Percentiles rank a stretch among this genome's conserved stretches.
phyloP scores from a whole-genome alignment of 768 basidiomycete genomes.

The Lactarius indigo region DNA sequence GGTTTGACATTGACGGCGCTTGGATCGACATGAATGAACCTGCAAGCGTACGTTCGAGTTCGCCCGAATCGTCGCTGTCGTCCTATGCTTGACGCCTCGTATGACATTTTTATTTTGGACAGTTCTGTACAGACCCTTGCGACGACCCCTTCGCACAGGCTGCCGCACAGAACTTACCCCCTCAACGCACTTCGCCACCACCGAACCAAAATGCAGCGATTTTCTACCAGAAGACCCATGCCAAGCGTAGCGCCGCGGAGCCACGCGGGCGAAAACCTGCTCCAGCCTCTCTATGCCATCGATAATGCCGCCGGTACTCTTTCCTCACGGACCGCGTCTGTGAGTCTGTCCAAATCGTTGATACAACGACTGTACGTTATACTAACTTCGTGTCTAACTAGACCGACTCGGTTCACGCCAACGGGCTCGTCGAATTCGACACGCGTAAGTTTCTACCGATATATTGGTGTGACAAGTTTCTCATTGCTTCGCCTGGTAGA shows the following conservation, averaged over 20 bases:
- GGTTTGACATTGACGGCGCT: conserved; percentile 63
- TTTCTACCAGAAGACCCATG: conserved; percentile 35
- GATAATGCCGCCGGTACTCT: conserved; percentile 49
- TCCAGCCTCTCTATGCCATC: conserved; percentile 57
- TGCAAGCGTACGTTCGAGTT: conserved; percentile 54
- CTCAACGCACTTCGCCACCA: conserved; percentile 44
- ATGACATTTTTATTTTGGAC: background rate
- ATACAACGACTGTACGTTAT: background rate
- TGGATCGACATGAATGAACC: conserved; percentile 83
- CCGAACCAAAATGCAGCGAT: conserved; percentile 55
- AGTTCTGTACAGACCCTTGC: conserved; percentile 67
- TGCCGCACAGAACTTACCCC: conserved; percentile 48
- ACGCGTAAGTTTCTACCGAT: conserved; percentile 35
- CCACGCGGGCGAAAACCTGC: conserved; percentile 36
- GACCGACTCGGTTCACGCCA: conserved; percentile 46
- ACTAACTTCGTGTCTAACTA: conserved; percentile 12
- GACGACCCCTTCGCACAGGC: conserved; percentile 59
- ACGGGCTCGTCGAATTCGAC: conserved; percentile 58
- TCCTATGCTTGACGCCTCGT: background rate
- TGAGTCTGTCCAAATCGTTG: conserved; percentile 31
- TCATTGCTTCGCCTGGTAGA: conserved; percentile 31
- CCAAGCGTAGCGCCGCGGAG: conserved; percentile 27
- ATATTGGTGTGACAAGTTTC: background rate
- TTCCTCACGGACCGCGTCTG: conserved; percentile 53
- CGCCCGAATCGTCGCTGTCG: background rate